phyloP scores from a whole-genome alignment of 208 protist genomes.

The Crithidia expoeki region DNA sequence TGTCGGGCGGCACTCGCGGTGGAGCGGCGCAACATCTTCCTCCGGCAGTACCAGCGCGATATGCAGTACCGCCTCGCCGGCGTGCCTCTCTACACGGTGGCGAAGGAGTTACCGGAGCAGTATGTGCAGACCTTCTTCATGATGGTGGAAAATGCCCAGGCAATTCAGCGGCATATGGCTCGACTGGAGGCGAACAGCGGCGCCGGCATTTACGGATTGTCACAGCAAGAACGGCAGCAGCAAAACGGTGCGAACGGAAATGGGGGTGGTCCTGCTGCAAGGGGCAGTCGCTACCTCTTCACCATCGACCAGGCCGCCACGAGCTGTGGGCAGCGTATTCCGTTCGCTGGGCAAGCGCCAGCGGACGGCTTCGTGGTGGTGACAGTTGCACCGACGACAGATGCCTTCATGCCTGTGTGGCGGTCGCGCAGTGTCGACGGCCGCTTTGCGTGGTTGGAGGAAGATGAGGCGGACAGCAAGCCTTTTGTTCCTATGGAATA shows the following conservation, averaged over 20 bases:
- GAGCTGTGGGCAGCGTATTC: slow-evolving; percentile 21
- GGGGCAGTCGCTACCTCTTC: slow-evolving; percentile 30
- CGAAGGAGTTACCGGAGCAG: slow-evolving; percentile 26
- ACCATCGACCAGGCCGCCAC: slow-evolving; percentile 16
- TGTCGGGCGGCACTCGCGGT: slow-evolving; percentile 24
- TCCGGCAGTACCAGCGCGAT: slow-evolving; percentile 34
- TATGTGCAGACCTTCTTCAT: slow-evolving; percentile 33
- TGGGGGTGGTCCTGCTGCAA: not conserved
- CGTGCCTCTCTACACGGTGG: slow-evolving; percentile 22
- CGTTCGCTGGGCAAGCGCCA: slow-evolving; percentile 27
- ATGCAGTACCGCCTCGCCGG: slow-evolving; percentile 29
- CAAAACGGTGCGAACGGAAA: not conserved
- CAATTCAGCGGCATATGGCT: slow-evolving; percentile 4
- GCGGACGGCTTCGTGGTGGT: slow-evolving; percentile 36
- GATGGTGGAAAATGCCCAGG: slow-evolving; percentile 16
- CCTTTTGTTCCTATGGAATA: slow-evolving; percentile 24
- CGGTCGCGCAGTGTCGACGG: not conserved
- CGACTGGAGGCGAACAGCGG: not conserved
- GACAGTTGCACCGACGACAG: slow-evolving; percentile 19
- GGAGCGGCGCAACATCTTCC: slow-evolving; percentile 33
- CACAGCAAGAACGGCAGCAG: not conserved
- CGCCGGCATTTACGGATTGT: not conserved
- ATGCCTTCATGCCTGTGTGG: slow-evolving; percentile 16
- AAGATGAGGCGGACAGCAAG: slow-evolving; percentile 10
- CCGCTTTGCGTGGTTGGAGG: slow-evolving; percentile 5